Conservation (phyloP, 2,329 filamentous ascomycete genomes). For the Dactylonectria estremocensis region DNA sequence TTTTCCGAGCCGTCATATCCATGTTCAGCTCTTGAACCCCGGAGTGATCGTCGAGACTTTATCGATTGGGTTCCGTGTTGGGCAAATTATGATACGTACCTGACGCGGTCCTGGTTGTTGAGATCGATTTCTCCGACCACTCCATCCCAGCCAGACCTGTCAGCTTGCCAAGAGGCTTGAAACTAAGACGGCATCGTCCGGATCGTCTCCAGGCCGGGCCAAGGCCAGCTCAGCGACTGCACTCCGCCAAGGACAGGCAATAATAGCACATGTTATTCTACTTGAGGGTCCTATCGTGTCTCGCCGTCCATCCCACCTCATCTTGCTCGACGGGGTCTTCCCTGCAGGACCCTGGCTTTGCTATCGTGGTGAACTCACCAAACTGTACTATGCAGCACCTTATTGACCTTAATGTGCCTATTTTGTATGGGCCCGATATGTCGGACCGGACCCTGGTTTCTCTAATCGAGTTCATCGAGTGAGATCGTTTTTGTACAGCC, state of each 20-base stretch:
- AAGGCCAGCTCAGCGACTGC: constrained; percentile 8
- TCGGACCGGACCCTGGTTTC: background rate
- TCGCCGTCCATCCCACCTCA: constrained; percentile 26
- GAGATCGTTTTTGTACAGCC: constrained; percentile 1
- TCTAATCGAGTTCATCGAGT: constrained; percentile 4
- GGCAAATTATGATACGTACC: constrained; percentile 38
- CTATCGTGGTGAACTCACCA: constrained; percentile 3
- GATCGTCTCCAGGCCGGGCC: background rate
- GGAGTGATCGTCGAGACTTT: constrained; percentile 43
- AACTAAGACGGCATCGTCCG: background rate
- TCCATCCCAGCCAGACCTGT: constrained; percentile 18
- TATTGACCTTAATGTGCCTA: constrained; percentile 19
- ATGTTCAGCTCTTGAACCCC: constrained; percentile 31
- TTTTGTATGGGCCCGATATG: constrained; percentile 15
- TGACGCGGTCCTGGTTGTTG: constrained; percentile 4
- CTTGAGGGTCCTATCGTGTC: constrained; percentile 25
- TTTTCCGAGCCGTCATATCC: constrained; percentile 27
- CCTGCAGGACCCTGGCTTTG: constrained; percentile 3
- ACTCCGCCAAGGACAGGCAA: constrained; percentile 7
- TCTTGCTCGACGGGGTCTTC: constrained; percentile 17
- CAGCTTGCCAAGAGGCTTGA: constrained; percentile 1
- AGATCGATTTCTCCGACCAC: constrained; percentile 33
- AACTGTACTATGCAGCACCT: constrained; percentile 19
- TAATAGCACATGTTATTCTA: background rate
- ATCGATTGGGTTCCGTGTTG: constrained; percentile 43